Base-by-base conservation (phyloP, 1,139 yeast species). In the Pichia sp. region DNA sequence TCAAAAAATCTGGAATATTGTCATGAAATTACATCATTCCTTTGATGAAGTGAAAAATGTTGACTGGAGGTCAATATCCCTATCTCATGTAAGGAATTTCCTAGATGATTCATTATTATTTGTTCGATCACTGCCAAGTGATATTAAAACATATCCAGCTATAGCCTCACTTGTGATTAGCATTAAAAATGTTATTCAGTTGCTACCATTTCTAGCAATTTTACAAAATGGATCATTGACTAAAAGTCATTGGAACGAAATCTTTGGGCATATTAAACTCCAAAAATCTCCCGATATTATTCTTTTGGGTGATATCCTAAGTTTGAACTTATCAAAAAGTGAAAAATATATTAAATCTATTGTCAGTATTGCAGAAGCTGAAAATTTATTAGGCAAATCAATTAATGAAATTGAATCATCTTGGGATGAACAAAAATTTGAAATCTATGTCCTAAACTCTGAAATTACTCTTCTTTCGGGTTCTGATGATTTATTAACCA, bases 351-450 rank as follows among this genome's bases (percentile, higher is more conserved):
- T 91, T 5, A 76, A 75, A 47, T 70, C 76, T 0, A 67, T 86
- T 0, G 61, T 88, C 5, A 72, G 74, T 1, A 80, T 77, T 56
- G 97, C 98, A 0, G 80, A 79, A 55, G 86, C 88, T 27, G 98
- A 93, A 62, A 73, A 77, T 54, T 74, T 80, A 0, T 70, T 93
- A 9, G 89, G 85, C 56, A 80, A 76, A 19, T 77, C 82, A 14
- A 49, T 71, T 11, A 60, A 60, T 1, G 65, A 70, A 9, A 79
- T 91, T 14, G 72, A 71, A 49, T 61, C 60, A 0, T 72, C 67
- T 5, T 85, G 91, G 91, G 57, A 67, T 0, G 53, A 54, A 0
- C 61, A 65, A 0, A 65, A 75, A 0, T 78, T 87, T 54, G 86
- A 81, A 27, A 71, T 77, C 36, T 82, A 81, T 60, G 74, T 74